Evolutionary conservation across 257 asterid genomes (phyloP).

Genomic region (Petunia axillaris): DNA sequence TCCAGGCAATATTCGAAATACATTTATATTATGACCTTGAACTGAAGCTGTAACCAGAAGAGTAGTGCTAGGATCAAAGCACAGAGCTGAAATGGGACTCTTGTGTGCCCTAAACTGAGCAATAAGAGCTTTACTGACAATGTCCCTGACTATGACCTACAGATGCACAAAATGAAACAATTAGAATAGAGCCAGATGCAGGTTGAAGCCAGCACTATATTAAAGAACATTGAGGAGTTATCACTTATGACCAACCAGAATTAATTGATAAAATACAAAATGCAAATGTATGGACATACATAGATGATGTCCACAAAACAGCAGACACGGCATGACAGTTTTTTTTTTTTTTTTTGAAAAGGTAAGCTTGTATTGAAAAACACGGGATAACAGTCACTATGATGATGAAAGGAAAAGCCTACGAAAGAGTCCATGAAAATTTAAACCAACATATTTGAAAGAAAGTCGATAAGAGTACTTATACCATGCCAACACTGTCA

Average conservation of each 20-base stretch:
- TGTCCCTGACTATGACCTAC: constrained; percentile 91
- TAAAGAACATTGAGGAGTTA: neutral
- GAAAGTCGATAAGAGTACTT: constrained; percentile 14
- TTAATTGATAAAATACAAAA: constrained; percentile 7
- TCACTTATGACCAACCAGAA: neutral
- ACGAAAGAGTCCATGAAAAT: neutral
- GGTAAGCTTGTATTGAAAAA: neutral
- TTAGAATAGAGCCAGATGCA: neutral
- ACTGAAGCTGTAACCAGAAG: constrained; percentile 86
- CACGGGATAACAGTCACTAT: neutral
- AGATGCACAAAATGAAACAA: constrained; percentile 23
- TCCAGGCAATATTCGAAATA: constrained; percentile 68
- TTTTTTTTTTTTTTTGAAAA: too few relatives aligned
- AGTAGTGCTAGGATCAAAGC: constrained; percentile 56
- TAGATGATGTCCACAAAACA: constrained; percentile 21
- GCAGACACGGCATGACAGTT: constrained; percentile 20
- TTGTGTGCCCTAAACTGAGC: constrained; percentile 93
- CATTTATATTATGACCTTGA: constrained; percentile 91
- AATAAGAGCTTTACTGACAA: constrained; percentile 62
- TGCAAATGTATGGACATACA: neutral
- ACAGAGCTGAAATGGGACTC: constrained; percentile 65
- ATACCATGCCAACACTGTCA: constrained; percentile 90
- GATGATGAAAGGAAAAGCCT: constrained; percentile 2
- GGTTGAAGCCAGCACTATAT: neutral
- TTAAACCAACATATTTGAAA: constrained; percentile 18